Conservation (phyloP, 805 yeast species). For the Middelhovenomyces tepae region DNA sequence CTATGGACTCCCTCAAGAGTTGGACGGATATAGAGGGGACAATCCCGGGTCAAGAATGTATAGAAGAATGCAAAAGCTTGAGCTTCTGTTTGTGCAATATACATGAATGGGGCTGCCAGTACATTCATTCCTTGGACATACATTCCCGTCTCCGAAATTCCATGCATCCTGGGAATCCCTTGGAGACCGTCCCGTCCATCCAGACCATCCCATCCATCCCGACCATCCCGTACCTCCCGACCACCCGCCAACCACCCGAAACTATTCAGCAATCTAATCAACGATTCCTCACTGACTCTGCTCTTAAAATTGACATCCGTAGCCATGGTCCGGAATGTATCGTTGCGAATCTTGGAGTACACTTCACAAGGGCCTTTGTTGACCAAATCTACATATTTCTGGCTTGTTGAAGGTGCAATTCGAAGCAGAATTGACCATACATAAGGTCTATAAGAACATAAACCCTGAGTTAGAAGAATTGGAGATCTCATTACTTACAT, state of each 20-base stretch:
- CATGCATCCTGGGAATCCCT: constrained; percentile 4
- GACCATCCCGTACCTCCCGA: too few relatives aligned
- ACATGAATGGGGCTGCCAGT: constrained; percentile 73
- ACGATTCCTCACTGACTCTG: constrained; percentile 58
- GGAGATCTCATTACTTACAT: constrained; percentile 6
- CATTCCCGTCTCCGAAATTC: constrained; percentile 14
- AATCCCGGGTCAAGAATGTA: constrained; percentile 48
- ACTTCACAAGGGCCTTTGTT: constrained; percentile 49
- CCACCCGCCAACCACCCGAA: too few relatives aligned
- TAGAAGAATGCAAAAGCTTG: constrained; percentile 72
- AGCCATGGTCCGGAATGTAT: constrained; percentile 76
- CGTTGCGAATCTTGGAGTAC: constrained; percentile 67
- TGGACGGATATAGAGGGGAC: constrained; percentile 73
- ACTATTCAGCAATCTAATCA: constrained; percentile 64
- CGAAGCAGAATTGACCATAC: constrained; percentile 75
- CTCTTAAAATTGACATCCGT: constrained; percentile 57
- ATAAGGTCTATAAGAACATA: constrained; percentile 60
- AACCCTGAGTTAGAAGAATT: constrained; percentile 24
- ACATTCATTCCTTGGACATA: constrained; percentile 95
- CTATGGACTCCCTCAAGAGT: constrained; percentile 75
- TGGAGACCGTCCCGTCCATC: constrained; percentile 7
- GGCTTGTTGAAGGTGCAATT: constrained; percentile 49
- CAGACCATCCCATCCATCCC: too few relatives aligned
- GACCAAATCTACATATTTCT: constrained; percentile 46
- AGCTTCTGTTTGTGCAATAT: constrained; percentile 69